phyloP scores from a whole-genome alignment of 1,284 basidiomycete genomes.

The Abortiporus biennis region DNA sequence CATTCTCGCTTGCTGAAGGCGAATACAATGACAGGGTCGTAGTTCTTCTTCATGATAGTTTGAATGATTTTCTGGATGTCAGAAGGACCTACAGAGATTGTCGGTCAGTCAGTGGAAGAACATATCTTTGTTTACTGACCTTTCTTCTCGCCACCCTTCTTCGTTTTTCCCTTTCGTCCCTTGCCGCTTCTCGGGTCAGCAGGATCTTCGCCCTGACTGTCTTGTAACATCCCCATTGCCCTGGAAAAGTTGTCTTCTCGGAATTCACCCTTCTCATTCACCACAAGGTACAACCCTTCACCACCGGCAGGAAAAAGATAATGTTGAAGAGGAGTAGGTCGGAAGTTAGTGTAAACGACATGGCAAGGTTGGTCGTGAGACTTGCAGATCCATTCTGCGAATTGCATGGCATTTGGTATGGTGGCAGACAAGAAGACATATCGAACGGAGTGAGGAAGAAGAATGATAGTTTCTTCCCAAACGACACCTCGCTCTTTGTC shows the following conservation, averaged over 20 bases:
- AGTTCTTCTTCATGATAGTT: constrained; percentile 98
- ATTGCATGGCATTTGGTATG: constrained; percentile 99
- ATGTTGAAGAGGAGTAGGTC: constrained; percentile 96
- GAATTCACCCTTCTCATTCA: constrained; percentile 97
- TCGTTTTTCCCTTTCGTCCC: constrained; percentile 85
- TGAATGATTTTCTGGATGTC: constrained; percentile 99
- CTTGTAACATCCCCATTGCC: constrained; percentile 92
- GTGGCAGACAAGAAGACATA: constrained; percentile 99
- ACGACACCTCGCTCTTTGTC: constrained; percentile 92
- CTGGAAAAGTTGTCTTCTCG: constrained; percentile 97
- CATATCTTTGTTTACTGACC: constrained; percentile 37
- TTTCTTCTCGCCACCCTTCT: constrained; percentile 89
- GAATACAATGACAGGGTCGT: constrained; percentile 98
- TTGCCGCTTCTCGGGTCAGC: constrained; percentile 77
- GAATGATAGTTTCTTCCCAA: constrained; percentile 92
- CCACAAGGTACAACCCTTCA: constrained; percentile 95
- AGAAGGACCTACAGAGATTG: constrained; percentile 54
- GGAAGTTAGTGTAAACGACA: constrained; percentile 98
- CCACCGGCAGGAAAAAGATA: constrained; percentile 97
- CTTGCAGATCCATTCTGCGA: constrained; percentile 98
- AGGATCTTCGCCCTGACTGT: constrained; percentile 88
- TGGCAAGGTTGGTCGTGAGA: constrained; percentile 98
- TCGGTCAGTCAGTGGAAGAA: background rate
- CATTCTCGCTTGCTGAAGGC: constrained; percentile 99
- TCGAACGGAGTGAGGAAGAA: constrained; percentile 92